Percentiles rank a stretch among this genome's conserved stretches.
These are phyloP conservation scores for Volvariella volvacea DNA, from an alignment of 1,284 basidiomycete genomes.

Conservation along the genomic window DNA sequence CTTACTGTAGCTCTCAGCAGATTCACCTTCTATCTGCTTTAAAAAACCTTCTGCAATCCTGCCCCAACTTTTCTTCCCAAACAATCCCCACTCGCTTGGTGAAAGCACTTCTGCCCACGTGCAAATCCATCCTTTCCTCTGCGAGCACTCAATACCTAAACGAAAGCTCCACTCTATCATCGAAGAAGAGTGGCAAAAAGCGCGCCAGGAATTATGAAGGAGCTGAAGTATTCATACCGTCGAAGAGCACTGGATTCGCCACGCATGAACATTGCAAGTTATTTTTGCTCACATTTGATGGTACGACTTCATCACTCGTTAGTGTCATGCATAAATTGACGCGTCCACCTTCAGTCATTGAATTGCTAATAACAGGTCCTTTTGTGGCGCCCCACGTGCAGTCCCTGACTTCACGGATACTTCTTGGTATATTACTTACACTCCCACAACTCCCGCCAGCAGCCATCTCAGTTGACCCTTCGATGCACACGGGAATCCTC, in stretches of 20 bases:
- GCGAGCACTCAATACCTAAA: constrained; percentile 19
- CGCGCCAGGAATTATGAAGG: constrained; percentile 69
- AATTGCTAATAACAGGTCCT: constrained; percentile 38
- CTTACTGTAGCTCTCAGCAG: constrained; percentile 31
- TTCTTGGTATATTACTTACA: constrained; percentile 49
- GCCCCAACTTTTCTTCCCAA: constrained; percentile 41
- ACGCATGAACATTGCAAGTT: constrained; percentile 45
- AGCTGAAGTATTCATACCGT: constrained; percentile 66
- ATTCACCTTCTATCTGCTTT: constrained; percentile 39
- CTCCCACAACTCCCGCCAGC: constrained; percentile 50
- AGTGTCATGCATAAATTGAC: constrained; percentile 2
- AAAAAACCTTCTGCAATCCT: constrained; percentile 34
- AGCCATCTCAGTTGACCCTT: constrained; percentile 47
- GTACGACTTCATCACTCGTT: constrained; percentile 31
- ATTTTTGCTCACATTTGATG: constrained; percentile 53
- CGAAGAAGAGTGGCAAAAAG: constrained; percentile 66
- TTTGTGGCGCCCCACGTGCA: constrained; percentile 46
- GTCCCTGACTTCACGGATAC: constrained; percentile 51
- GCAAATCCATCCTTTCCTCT: constrained; percentile 42
- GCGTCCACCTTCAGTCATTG: constrained; percentile 34
- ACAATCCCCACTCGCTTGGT: constrained; percentile 47
- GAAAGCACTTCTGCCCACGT: constrained; percentile 43
- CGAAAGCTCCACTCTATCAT: constrained; percentile 14
- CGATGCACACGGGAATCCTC: constrained; percentile 38
- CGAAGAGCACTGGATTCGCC: constrained; percentile 42